These are phyloP conservation scores for Aspergillus bridgeri DNA, from an alignment of 495 filamentous ascomycete genomes.

Conservation along the genomic window DNA sequence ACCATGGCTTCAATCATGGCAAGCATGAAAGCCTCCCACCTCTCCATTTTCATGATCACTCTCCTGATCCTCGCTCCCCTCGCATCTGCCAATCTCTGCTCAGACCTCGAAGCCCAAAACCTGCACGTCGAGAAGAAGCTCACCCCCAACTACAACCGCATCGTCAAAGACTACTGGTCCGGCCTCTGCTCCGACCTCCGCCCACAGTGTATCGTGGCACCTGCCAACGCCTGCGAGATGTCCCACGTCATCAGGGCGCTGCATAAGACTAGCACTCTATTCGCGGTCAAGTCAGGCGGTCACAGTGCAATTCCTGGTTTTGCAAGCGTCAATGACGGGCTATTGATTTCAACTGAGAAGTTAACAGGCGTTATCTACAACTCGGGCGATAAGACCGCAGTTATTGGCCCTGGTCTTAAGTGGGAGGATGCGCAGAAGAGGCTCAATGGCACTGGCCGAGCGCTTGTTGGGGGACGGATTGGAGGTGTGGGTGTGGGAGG, in stretches of 20 bases:
- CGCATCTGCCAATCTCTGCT: slow-evolving; percentile 35
- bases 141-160: slow-evolving; percentile 24
- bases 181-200: slow-evolving; percentile 36
- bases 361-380: slow-evolving; percentile 36
- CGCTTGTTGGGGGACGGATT: slow-evolving; percentile 30
- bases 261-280: slow-evolving; percentile 33
- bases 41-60: neutral
- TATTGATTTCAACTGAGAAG: slow-evolving; percentile 40
- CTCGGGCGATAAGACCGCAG: slow-evolving; percentile 30
- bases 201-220: slow-evolving; percentile 38
- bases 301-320: slow-evolving; percentile 44
- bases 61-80: slow-evolving; percentile 9
- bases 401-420: slow-evolving; percentile 38
- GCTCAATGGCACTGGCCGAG: slow-evolving; percentile 22
- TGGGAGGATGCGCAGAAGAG: slow-evolving; percentile 39
- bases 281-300: slow-evolving; percentile 42
- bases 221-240: slow-evolving; percentile 35
- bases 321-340: slow-evolving; percentile 38
- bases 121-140: slow-evolving; percentile 28
- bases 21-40: neutral
- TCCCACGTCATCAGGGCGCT: slow-evolving; percentile 34
- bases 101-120: slow-evolving; percentile 25
- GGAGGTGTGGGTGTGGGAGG: slow-evolving; percentile 31
- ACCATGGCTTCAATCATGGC: neutral
- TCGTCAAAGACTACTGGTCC: slow-evolving; percentile 40